Evolutionary conservation across 2,329 filamentous ascomycete species (phyloP), one percentile per base, ranked within the genome.

Genomic region (Botrytis tulipae): DNA sequence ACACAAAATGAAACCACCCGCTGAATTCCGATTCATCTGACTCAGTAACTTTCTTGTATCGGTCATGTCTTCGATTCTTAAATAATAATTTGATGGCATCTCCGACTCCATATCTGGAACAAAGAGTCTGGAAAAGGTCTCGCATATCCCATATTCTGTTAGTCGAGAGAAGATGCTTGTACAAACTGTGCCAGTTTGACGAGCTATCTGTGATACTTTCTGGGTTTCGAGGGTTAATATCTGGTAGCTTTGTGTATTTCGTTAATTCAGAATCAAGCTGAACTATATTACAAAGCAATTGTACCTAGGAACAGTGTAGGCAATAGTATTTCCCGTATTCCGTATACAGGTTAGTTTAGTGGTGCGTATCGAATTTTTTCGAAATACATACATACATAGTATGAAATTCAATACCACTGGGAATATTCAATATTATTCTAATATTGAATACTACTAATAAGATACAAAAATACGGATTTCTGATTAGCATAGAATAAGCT

Each of bases 161-260:
- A 7, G 44, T 37, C 3, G 22, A 37, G 20, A 67, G 63, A 7
- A 67, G 22, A 25, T 67, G 46, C 22, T n/a, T n/a, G 8, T 67
- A 67, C 7, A 67, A 40, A 22, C 35, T 10, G 4, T 29, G 46
- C 65, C 65, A 67, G 10, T 29, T 7, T 1, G 29, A 40, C 0
- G 25, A 67, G 2, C 14, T 67, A 25, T 18, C 25, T 25, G 29
- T 40, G 1, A 40, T 40, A 0, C 0, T 54, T 29, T 4, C 25
- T 4, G 25, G 1, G 8, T 40, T 3, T 18, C 7, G 37, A n/a
- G 1, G 3, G 9, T 9, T 2, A 22, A 40, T 18, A 1, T 40
- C n/a, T 3, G 3, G 22, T 29, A 3, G 1, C 10, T 54, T 10
- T 29, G 3, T 40, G 9, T 22, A 22, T 14, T 14, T 29, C 9